These are phyloP conservation scores for Ascodesmis nigricans DNA, from an alignment of 495 filamentous ascomycete genomes.

Conservation along the genomic window DNA sequence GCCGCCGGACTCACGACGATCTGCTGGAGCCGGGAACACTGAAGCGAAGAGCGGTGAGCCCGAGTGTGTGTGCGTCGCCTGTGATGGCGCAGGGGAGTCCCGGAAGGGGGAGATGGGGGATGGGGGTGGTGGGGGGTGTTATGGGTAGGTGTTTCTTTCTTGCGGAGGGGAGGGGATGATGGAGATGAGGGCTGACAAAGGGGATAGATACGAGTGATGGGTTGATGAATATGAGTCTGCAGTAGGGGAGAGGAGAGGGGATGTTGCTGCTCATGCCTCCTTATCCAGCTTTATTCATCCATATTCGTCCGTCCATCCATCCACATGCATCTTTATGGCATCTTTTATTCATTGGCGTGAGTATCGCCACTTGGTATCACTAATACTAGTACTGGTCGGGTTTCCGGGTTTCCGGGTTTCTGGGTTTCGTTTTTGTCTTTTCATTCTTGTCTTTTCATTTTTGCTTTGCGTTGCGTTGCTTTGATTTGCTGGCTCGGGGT, in stretches of 20 bases:
- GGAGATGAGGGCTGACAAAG: neutral
- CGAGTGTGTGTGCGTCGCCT: constrained; percentile 15
- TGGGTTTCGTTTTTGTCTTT: neutral
- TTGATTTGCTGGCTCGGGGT: no score
- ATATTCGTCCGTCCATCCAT: no score
- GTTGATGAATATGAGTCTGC: constrained; percentile 94
- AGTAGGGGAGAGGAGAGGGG: no score
- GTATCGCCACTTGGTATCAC: no score
- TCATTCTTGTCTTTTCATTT: neutral
- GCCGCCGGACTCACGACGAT: constrained; percentile 36
- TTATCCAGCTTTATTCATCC: no score
- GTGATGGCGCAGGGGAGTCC: constrained; percentile 23
- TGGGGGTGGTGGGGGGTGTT: constrained; percentile 42
- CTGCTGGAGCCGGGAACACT: constrained; percentile 61
- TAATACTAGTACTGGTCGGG: no score
- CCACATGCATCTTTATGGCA: no score
- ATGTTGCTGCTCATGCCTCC: no score
- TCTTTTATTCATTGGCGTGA: no score
- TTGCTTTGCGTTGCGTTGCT: neutral
- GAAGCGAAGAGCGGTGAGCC: constrained; percentile 83
- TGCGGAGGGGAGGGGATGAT: neutral
- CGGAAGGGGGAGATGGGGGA: constrained; percentile 66
- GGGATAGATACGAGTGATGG: constrained; percentile 66
- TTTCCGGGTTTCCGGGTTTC: neutral
- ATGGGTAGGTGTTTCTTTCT: neutral